These are phyloP conservation scores for Dictyostelium firmibasis DNA, from an alignment of 78 protist genomes.

Conservation along the genomic window DNA sequence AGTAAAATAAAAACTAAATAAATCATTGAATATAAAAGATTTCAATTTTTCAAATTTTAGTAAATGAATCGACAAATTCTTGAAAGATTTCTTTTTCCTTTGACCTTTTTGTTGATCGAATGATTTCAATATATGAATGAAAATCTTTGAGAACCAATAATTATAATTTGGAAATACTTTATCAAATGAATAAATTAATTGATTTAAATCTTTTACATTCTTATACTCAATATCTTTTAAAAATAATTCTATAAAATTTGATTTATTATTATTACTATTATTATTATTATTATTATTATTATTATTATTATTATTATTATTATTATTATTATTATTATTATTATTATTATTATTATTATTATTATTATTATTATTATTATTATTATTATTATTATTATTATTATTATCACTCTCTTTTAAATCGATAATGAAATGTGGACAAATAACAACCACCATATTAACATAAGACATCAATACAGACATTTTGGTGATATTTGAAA, in stretches of 20 bases:
- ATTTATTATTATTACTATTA: not conserved
- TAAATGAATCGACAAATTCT: not conserved
- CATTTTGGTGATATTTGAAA: not conserved
- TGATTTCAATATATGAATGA: not conserved
- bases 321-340: too few species aligned
- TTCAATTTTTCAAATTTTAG: not conserved
- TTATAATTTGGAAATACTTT: not conserved
- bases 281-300: too few species aligned
- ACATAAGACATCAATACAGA: not conserved
- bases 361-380: too few species aligned
- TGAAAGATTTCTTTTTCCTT: not conserved
- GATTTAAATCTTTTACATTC: not conserved
- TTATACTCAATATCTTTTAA: not conserved
- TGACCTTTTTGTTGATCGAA: not conserved
- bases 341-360: too few species aligned
- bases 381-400: too few species aligned
- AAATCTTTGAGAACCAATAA: not conserved
- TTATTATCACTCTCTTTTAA: not conserved
- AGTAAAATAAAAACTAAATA: not conserved
- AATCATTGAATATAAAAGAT: not conserved
- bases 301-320: too few species aligned
- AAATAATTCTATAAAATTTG: not conserved
- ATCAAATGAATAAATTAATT: not conserved
- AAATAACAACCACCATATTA: not conserved
- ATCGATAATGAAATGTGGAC: not conserved